phyloP scores from a whole-genome alignment of 768 basidiomycete genomes.

The Podaxis sp. region DNA sequence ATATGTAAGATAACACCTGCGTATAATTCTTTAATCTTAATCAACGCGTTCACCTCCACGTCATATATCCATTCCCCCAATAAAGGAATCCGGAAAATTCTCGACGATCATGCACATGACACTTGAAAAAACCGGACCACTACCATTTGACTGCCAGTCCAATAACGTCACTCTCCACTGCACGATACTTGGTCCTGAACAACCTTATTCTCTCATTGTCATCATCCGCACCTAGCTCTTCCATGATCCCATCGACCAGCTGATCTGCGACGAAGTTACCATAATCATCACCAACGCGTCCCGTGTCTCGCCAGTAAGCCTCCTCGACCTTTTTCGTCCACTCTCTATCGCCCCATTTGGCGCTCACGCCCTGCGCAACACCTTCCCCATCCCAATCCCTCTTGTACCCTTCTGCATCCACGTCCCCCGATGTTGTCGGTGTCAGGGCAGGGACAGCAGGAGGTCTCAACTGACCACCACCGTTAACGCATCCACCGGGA shows the following conservation, averaged over 20 bases:
- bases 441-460: background rate
- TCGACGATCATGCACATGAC: background rate
- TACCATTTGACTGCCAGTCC: constrained; percentile 77
- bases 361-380: constrained; percentile 40
- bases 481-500: constrained; percentile 95
- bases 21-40: constrained; percentile 12
- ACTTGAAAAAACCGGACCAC: background rate
- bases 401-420: constrained; percentile 61
- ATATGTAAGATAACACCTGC: constrained; percentile 6
- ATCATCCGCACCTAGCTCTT: constrained; percentile 26
- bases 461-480: constrained; percentile 81
- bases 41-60: background rate
- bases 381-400: constrained; percentile 60
- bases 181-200: constrained; percentile 78
- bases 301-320: constrained; percentile 64
- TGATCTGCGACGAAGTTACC: constrained; percentile 23
- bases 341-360: constrained; percentile 78
- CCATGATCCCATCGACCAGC: constrained; percentile 16
- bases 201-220: constrained; percentile 39
- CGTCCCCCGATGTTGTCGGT: background rate
- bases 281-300: background rate
- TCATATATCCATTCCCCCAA: background rate
- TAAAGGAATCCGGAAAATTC: background rate
- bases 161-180: constrained; percentile 81
- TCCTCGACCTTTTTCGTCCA: constrained; percentile 82